Base-by-base conservation (phyloP, 2,329 filamentous ascomycete species). In the Epichloe glyceriae region DNA sequence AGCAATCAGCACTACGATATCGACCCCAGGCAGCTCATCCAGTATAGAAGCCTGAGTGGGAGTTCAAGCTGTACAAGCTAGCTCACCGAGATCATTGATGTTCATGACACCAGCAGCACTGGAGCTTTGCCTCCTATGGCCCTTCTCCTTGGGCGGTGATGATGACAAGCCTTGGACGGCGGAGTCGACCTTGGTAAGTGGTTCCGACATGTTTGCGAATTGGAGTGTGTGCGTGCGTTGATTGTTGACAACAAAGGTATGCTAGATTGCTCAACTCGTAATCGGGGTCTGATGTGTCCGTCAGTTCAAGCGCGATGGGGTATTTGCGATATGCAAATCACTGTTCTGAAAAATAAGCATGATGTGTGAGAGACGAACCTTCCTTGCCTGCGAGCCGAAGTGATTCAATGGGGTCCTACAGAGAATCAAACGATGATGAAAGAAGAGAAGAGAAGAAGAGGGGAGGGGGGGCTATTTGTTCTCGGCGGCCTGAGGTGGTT, bases 111-210 rank as follows among this genome's bases (percentile, higher is more conserved):
- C 87, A 54, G 83, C 76, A 44, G 78, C 78, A 62, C 76, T 80
- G 51, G 87, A 91, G 67, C 87, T 89, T 55, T 75, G 73, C 70
- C 88, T 80, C 60, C 83, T 78, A 64, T 84, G 78, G 57, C 71
- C 70, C 64, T 78, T 79, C 67, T 88, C 83, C 65, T 83, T 79
- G 53, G 78, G 74, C 35, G 85, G 78, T 53, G 82, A 83, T 61
- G 79, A 77, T 58, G 80, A 78, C 61, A 90, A 70, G 69, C 88
- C 87, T 66, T 88, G 83, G 64, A 94, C 82, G 73, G 88, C 88
- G 54, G 90, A 95, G 71, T 96, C 90, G 73, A 95, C 82, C 76
- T 94, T 95, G 71, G 79, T 78, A 66, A 95, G 80, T 62, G 84
- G 79, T 68, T 70, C 67, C 55, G 66, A 61, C 67, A 69, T 70